Evolutionary conservation across 164 flowering plant genomes (phyloP), one percentile per base, ranked within the genome.

Genomic region (Vitis rupestris): DNA sequence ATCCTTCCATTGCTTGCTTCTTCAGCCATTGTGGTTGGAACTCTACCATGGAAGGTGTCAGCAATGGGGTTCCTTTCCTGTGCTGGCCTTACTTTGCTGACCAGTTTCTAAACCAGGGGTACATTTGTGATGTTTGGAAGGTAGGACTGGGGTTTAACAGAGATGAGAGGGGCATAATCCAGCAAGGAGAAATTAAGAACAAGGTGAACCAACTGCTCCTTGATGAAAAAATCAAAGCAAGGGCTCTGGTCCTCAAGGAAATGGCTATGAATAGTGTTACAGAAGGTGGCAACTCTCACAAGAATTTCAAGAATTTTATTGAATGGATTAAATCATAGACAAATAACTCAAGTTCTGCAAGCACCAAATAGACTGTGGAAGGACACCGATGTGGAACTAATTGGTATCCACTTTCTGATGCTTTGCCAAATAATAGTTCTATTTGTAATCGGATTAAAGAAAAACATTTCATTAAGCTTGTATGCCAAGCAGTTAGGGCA

Each of bases 1-100:
- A 89, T 54, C 82, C 84, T 60, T 75, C 88, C 1, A 71, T 89
- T 14, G 88, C 82, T 52, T 87, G 91, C 55, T 87, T 87, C 64
- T 0, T 87, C 19, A 80, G 81, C 50, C 92, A 90, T 67, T 88
- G 90, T 65, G 91, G 93, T 10, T 89, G 93, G 93, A 83, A 82
- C 61, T 87, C 93, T 17, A 76, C 82, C 15, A 31, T 82, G 29
- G 94, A 89, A 70, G 83, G 84, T 9, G 31, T 79, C 15, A 79
- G 76, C 80, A 70, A 62, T 37, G 93, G 83, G 8, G 80, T 88
- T 10, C 89, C 88, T 27, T 65, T 88, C 72, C 52, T 85, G 31
- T 87, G 90, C 52, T 85, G 90, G 87, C 90, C 92, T 23, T 74
- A 79, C 73, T 81, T 79, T 67, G 85, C 72, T 14, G 87, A 88